Percentiles rank a stretch among this genome's conserved stretches.
Conservation (phyloP, 495 filamentous ascomycete species). For the Talaromyces trachyspermus region DNA sequence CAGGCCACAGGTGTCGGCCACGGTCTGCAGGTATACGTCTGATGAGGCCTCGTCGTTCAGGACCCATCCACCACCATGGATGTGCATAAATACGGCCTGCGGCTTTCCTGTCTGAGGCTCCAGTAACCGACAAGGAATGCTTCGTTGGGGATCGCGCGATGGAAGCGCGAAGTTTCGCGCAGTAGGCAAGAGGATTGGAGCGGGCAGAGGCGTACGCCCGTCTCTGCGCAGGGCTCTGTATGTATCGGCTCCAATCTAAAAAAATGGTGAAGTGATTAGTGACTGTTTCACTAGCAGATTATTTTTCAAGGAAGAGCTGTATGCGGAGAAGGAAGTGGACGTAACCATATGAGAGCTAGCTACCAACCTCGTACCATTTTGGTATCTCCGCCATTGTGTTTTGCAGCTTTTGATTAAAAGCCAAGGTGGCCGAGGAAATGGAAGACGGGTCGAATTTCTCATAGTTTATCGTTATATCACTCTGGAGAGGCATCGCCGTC, state of each 20-base stretch:
- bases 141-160: constrained; percentile 38
- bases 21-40: constrained; percentile 11
- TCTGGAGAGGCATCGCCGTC: constrained; percentile 4
- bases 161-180: constrained; percentile 37
- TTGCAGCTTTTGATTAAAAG: constrained; percentile 5
- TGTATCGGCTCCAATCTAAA: constrained; percentile 14
- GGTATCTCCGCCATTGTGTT: constrained; percentile 5
- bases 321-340: constrained; percentile 1
- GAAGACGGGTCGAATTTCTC: constrained; percentile 3
- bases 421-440: constrained; percentile 4
- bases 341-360: constrained; percentile 4
- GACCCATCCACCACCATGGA: constrained; percentile 50
- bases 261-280: constrained; percentile 3
- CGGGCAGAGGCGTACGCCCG: constrained; percentile 35
- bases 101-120: constrained; percentile 31
- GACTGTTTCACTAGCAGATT: constrained; percentile 6
- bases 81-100: constrained; percentile 42
- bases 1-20: constrained; percentile 33
- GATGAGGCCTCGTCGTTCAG: constrained; percentile 23
- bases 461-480: constrained; percentile 6
- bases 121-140: constrained; percentile 43
- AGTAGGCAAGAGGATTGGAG: constrained; percentile 24
- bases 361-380: constrained; percentile 6
- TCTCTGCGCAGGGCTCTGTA: constrained; percentile 39
- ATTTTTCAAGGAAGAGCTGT: constrained; percentile 5